Evolutionary conservation across 2,329 filamentous ascomycete genomes (phyloP), one percentile per base, ranked within the genome.

Genomic region (Colletotrichum magnum): DNA sequence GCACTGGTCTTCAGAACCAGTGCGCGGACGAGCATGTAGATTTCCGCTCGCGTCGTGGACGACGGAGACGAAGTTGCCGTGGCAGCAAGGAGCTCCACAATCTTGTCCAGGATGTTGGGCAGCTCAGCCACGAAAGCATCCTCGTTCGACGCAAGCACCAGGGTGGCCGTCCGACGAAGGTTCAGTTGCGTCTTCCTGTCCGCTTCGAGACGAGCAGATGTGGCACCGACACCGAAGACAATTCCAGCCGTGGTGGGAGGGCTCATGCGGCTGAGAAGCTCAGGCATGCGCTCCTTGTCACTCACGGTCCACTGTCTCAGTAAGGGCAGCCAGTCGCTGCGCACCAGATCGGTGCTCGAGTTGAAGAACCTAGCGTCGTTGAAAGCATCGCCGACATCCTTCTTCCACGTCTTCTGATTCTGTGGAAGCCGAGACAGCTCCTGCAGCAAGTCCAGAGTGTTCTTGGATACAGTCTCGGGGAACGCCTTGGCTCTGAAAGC

Each of bases 161-260:
- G 84, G 1, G 94, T 87, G 5, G 94, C 90, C 54, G 97, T 90
- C 54, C 96, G 89, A 13, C 95, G 92, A 18, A 99, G 87, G 72
- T 94, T 97, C 36, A 97, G 87, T 80, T 98, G 95, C 1, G 95
- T 94, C 80, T 92, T 96, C 67, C 95, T 92, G 79, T 99, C 96
- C 6, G 97, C 94, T 81, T 99, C 96, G n/a, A 97, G 88, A 68
- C 96, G 88, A 43, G 96, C 96, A 51, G 95, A 97, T 24, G 94
- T 94, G 6, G 96, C 96, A 12, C 97, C 97, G 0, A 99, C 96
- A n/a, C 96, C 96, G 76, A 99, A 99, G 78, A 99, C 95, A 74
- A 99, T 97, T 9, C 96, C 96, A 0, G 97, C 96, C 15, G 95
- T 95, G 1, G 95, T 94, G 6, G 96, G 96, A 4, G 95, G 89